A percentile compares a stretch with the other conserved stretches of the same genome.
Evolutionary conservation across 2,329 filamentous ascomycete species (phyloP).

Genomic region (Cercospora sp.): DNA sequence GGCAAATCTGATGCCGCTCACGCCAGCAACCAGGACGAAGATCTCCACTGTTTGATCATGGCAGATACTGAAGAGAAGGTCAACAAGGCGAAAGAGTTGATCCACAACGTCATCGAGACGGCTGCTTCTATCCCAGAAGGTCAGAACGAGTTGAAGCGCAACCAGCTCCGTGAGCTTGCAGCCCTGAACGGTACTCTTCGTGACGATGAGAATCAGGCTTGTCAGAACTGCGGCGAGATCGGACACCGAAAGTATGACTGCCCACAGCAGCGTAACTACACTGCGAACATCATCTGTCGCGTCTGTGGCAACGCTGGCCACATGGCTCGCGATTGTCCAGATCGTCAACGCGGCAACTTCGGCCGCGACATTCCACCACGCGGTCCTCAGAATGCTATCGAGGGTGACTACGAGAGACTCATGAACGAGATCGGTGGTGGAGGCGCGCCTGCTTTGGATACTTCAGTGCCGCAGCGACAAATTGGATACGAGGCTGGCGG

Average conservation of each 20-base stretch:
- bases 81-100: conserved; percentile 97
- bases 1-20: conserved; percentile 98
- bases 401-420: conserved; percentile 96
- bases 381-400: conserved; percentile 66
- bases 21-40: conserved; percentile 99
- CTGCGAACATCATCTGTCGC: conserved; percentile 98
- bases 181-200: conserved; percentile 98
- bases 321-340: conserved; percentile 97
- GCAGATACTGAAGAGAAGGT: conserved; percentile 99
- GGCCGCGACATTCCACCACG: conserved; percentile 74
- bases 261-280: conserved; percentile 95
- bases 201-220: conserved; percentile 98
- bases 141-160: conserved; percentile 97
- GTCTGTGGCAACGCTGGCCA: conserved; percentile 97
- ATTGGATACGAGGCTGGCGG: conserved; percentile 81
- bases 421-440: conserved; percentile 91
- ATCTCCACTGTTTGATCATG: conserved; percentile 99
- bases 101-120: conserved; percentile 98
- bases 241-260: conserved; percentile 99
- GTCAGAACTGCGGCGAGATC: conserved; percentile 98
- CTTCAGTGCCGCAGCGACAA: conserved; percentile 66
- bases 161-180: conserved; percentile 95
- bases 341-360: conserved; percentile 83
- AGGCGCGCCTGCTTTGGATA: conserved; percentile 38
- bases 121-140: conserved; percentile 97